Evolutionary conservation across 2,329 filamentous ascomycete species (phyloP).

Genomic region (Cladophialophora chaetospira): DNA sequence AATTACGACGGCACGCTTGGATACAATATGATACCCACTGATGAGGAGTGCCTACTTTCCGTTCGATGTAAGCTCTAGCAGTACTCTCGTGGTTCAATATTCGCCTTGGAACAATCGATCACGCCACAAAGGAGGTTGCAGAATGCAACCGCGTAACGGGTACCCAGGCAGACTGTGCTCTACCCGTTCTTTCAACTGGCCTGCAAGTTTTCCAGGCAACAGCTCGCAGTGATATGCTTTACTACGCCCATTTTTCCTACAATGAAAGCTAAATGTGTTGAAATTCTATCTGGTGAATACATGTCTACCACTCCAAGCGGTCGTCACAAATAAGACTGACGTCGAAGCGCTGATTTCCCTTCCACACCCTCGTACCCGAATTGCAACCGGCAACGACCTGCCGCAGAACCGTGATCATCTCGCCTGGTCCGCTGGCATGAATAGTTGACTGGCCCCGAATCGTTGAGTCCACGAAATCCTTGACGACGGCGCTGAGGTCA

Average conservation of each 20-base stretch:
- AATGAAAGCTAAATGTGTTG: not conserved
- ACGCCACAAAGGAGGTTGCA: too few species aligned
- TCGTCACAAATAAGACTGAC: conserved; percentile 63
- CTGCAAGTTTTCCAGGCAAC: too few species aligned
- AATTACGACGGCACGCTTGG: conserved; percentile 16
- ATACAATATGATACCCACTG: conserved; percentile 17
- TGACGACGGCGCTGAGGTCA: conserved; percentile 51
- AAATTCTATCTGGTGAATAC: too few species aligned
- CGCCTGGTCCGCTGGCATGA: conserved; percentile 62
- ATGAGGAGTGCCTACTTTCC: not conserved
- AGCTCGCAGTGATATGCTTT: not conserved
- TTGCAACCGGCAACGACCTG: conserved; percentile 57
- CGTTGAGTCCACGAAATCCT: conserved; percentile 52
- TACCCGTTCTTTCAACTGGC: too few species aligned
- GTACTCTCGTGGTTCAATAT: too few species aligned
- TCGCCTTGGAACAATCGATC: too few species aligned
- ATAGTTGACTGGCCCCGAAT: conserved; percentile 55
- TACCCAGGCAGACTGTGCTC: too few species aligned
- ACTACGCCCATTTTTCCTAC: not conserved
- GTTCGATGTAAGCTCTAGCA: not conserved
- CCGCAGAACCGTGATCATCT: conserved; percentile 62
- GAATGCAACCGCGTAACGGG: too few species aligned
- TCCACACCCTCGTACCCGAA: conserved; percentile 58
- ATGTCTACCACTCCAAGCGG: conserved; percentile 50
- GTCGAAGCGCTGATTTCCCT: conserved; percentile 57